Evolutionary conservation across 495 filamentous ascomycete species (phyloP), one percentile per base, ranked within the genome.

Genomic region (Neurospora sp.): DNA sequence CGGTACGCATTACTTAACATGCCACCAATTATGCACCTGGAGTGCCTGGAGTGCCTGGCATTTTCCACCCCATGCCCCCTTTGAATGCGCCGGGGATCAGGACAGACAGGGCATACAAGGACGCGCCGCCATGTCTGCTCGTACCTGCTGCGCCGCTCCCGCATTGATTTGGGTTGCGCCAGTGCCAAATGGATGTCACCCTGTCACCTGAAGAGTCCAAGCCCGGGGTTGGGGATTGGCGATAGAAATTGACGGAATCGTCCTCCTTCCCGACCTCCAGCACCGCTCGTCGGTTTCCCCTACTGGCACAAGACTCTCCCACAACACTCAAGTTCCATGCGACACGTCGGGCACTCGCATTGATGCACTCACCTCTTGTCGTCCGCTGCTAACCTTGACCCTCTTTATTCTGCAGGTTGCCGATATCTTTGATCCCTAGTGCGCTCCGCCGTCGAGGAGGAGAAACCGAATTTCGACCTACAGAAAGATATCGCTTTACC

Each of bases 321-420:
- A 48, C 8, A 8, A 48, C 9, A 61, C 6, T 61, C 53, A 35
- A 35, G 22, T 27, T 17, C 27, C 69, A 70, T 65, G 70, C 39
- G 38, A 71, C 69, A 74, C 70, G 37, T 38, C 72, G 70, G 68
- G 61, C 31, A 31, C 68, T 41, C 61, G 27, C 44, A 77, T 74
- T 69, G 68, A 40, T 71, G 69, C 44, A 42, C 40, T 31, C 45
- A 70, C 70, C 59, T 35, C 27, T 61, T 16, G 53, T 61, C 27
- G 53, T 16, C 53, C 53, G 53, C 27, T 61, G 53, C 53, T 61
- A 61, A 61, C 27, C 53, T 35, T 61, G 53, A 27, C 27, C 27
- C 53, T 61, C 53, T 61, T 61, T 8, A 61, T 61, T 7, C 53
- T 61, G 53, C 53, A 61, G 53, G 53, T 61, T 61, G 53, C 27